Conservation (phyloP, 352 stramenopile genomes). For the Phytophthora pluvialis region DNA sequence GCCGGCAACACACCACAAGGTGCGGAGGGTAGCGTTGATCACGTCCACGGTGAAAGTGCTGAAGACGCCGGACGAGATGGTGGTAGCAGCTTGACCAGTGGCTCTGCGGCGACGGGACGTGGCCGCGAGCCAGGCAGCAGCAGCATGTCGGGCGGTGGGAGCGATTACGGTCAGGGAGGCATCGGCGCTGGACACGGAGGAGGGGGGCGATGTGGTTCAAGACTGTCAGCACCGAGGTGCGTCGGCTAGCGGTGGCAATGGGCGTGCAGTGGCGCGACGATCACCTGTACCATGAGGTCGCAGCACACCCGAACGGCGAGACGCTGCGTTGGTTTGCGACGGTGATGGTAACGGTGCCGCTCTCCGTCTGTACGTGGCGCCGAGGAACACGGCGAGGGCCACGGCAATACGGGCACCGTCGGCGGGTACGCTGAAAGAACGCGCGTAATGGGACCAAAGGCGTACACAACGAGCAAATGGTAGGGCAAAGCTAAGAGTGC, state of each 20-base stretch:
- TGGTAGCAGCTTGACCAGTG: neutral
- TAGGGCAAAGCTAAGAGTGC: too few relatives aligned
- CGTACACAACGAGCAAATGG: too few relatives aligned
- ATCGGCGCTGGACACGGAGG: constrained; percentile 8
- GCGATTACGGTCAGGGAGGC: neutral
- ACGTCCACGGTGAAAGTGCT: too few relatives aligned
- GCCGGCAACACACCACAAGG: too few relatives aligned
- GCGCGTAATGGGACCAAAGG: too few relatives aligned
- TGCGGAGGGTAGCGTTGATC: too few relatives aligned
- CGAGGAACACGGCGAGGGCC: too few relatives aligned
- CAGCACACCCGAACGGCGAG: constrained; percentile 4
- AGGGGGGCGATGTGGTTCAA: constrained; percentile 17
- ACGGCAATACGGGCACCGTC: too few relatives aligned
- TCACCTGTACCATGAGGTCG: constrained; percentile 11
- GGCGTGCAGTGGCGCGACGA: neutral
- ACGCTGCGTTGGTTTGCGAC: constrained; percentile 13
- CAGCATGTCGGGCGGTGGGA: neutral
- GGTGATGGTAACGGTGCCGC: constrained; percentile 3
- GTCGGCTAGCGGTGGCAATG: neutral
- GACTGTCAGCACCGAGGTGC: neutral
- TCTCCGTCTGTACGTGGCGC: too few relatives aligned
- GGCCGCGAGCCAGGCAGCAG: too few relatives aligned
- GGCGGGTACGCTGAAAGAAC: too few relatives aligned
- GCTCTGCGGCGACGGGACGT: too few relatives aligned
- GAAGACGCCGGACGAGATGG: neutral